Conservation (phyloP, 2,329 filamentous ascomycete genomes). For the Sclerotinia minor region DNA sequence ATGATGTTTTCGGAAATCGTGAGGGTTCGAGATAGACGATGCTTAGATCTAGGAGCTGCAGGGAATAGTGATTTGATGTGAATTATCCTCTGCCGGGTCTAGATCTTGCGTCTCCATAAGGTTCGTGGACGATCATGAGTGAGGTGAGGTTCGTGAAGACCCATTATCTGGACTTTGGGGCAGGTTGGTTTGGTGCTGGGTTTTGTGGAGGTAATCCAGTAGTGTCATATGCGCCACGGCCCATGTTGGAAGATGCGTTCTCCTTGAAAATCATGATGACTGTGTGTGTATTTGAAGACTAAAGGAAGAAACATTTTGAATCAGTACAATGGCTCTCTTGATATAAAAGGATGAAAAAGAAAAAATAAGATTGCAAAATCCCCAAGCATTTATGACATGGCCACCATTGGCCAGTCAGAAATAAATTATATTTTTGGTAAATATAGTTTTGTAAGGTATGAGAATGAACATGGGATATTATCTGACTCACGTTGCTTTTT, state of each 20-base stretch:
- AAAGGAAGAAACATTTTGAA: conserved; percentile 19
- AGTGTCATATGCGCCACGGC: conserved; percentile 54
- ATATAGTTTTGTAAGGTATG: not conserved
- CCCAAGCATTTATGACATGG: conserved; percentile 6
- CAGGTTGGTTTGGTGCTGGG: conserved; percentile 36
- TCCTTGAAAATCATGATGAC: conserved; percentile 38
- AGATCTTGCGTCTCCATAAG: conserved; percentile 19
- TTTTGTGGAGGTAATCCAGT: conserved; percentile 51
- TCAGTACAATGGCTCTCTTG: not conserved
- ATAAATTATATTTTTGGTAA: conserved; percentile 24
- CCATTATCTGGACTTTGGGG: conserved; percentile 41
- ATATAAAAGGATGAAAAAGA: not conserved
- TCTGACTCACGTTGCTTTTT: conserved; percentile 36
- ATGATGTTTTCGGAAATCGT: conserved; percentile 18
- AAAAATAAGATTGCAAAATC: conserved; percentile 20
- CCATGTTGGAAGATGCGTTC: conserved; percentile 47
- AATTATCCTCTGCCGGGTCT: not conserved
- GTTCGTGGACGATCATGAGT: conserved; percentile 23
- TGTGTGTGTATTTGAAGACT: conserved; percentile 2
- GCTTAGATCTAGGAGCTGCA: not conserved
- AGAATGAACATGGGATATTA: not conserved
- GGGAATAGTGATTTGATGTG: conserved; percentile 10
- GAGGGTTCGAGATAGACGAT: conserved; percentile 24
- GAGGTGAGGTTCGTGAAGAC: conserved; percentile 17
- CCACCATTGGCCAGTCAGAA: conserved; percentile 8